These are phyloP conservation scores for Gnomoniopsis smithogilvyi DNA, from an alignment of 2,329 filamentous ascomycete species.

Conservation along the genomic window DNA sequence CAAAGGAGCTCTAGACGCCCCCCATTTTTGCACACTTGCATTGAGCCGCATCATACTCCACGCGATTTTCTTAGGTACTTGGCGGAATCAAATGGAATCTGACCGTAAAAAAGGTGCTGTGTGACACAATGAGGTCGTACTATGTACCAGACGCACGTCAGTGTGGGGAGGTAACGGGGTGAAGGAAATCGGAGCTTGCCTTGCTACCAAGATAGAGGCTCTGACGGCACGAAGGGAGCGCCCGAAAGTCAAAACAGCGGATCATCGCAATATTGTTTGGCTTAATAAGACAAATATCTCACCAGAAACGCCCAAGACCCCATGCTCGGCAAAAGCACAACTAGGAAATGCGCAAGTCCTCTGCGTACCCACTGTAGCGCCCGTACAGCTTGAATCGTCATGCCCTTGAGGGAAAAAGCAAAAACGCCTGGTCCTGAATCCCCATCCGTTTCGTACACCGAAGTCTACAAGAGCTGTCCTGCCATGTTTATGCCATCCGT, in stretches of 20 bases:
- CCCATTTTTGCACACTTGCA: too few species aligned
- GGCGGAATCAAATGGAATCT: conserved; percentile 2
- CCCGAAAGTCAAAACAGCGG: background rate
- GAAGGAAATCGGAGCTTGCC: background rate
- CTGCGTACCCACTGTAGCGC: background rate
- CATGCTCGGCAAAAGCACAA: background rate
- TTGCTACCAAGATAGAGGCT: background rate
- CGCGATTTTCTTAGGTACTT: background rate
- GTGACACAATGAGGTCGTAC: too few species aligned
- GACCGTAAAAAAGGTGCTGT: too few species aligned
- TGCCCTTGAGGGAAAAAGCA: conserved; percentile 6
- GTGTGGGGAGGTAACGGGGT: background rate
- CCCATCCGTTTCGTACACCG: background rate
- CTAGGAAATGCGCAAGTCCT: background rate
- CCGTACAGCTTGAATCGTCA: background rate
- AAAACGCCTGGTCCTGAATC: conserved; percentile 5
- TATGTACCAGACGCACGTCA: too few species aligned
- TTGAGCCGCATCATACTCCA: conserved; percentile 8
- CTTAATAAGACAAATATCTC: conserved; percentile 14
- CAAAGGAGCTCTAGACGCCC: too few species aligned
- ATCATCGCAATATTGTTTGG: background rate
- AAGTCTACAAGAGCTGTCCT: background rate
- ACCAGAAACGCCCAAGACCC: conserved; percentile 13
- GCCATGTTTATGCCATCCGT: conserved; percentile 35
- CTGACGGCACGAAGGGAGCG: background rate